phyloP scores from a whole-genome alignment of 2,329 filamentous ascomycete genomes.

The Fusarium sp. region DNA sequence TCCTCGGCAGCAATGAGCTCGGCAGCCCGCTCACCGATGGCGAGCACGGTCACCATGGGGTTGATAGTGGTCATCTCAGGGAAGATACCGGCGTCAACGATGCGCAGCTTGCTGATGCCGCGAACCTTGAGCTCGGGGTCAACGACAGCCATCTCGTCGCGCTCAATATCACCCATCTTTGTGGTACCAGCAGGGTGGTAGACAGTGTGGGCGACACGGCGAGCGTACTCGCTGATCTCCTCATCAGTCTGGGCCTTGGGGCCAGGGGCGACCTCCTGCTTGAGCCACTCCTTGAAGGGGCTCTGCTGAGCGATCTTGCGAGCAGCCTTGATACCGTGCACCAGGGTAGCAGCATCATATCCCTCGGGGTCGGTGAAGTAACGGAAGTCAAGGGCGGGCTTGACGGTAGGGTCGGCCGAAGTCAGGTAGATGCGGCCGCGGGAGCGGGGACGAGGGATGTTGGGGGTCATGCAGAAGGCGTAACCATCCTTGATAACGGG shows the following conservation, averaged over 20 bases:
- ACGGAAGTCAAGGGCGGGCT: conserved; percentile 87
- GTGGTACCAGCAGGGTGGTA: conserved; percentile 92
- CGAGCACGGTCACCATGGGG: conserved; percentile 90
- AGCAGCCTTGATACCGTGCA: conserved; percentile 81
- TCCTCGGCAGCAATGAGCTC: conserved; percentile 82
- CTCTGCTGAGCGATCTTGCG: conserved; percentile 79
- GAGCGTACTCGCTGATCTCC: conserved; percentile 83
- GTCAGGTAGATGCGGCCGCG: conserved; percentile 83
- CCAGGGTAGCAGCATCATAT: conserved; percentile 85
- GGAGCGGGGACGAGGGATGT: conserved; percentile 86
- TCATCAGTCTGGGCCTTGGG: conserved; percentile 80
- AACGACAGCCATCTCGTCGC: conserved; percentile 82
- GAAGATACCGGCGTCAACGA: conserved; percentile 90
- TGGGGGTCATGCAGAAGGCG: conserved; percentile 93
- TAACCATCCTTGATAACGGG: conserved; percentile 72
- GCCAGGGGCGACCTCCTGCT: conserved; percentile 83
- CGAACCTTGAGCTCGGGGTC: conserved; percentile 78
- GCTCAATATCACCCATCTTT: conserved; percentile 83
- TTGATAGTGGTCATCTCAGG: conserved; percentile 89
- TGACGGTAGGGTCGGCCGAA: conserved; percentile 78
- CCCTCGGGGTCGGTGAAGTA: conserved; percentile 91
- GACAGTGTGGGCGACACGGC: conserved; percentile 85
- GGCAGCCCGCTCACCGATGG: conserved; percentile 84
- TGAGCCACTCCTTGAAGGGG: conserved; percentile 86
- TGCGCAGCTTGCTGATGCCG: conserved; percentile 78